A percentile compares a stretch with the other conserved stretches of the same genome.
phyloP scores from a whole-genome alignment of 2,329 filamentous ascomycete species.

The Talaromyces sp. region DNA sequence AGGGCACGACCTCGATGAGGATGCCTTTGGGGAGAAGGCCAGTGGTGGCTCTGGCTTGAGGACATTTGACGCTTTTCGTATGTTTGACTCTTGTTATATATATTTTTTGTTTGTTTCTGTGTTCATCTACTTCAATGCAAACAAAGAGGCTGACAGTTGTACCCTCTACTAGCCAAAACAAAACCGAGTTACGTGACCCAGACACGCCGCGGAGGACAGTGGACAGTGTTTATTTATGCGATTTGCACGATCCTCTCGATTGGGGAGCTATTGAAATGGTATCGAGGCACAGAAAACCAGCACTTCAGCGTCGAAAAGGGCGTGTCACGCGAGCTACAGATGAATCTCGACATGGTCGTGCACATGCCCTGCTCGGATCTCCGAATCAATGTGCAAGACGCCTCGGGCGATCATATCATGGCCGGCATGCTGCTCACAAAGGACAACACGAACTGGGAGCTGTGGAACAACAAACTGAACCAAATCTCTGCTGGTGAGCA shows the following conservation, averaged over 20 bases:
- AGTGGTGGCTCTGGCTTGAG: conserved; percentile 54
- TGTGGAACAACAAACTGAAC: conserved; percentile 71
- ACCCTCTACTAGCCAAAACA: conserved; percentile 66
- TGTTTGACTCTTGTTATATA: conserved; percentile 31
- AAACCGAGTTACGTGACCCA: conserved; percentile 87
- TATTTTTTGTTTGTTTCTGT: not conserved
- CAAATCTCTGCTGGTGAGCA: conserved; percentile 54
- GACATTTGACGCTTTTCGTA: conserved; percentile 97
- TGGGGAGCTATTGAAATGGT: conserved; percentile 77
- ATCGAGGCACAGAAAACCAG: conserved; percentile 75
- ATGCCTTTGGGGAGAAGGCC: conserved; percentile 69
- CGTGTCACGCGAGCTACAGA: conserved; percentile 78
- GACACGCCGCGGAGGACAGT: conserved; percentile 83
- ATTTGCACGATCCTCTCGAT: conserved; percentile 71
- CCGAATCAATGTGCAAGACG: conserved; percentile 97
- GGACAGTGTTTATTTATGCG: conserved; percentile 76
- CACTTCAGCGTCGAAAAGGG: conserved; percentile 93
- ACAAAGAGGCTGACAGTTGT: not conserved
- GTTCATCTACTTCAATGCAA: not conserved
- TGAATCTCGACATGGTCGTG: conserved; percentile 93
- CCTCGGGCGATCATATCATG: conserved; percentile 83
- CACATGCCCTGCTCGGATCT: conserved; percentile 81
- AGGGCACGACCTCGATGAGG: conserved; percentile 66
- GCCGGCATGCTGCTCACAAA: conserved; percentile 68
- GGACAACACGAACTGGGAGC: conserved; percentile 72